Percentiles rank a stretch among this genome's conserved stretches.
Evolutionary conservation across 2,329 filamentous ascomycete genomes (phyloP).

Genomic region (Aspergillus caelatus): DNA sequence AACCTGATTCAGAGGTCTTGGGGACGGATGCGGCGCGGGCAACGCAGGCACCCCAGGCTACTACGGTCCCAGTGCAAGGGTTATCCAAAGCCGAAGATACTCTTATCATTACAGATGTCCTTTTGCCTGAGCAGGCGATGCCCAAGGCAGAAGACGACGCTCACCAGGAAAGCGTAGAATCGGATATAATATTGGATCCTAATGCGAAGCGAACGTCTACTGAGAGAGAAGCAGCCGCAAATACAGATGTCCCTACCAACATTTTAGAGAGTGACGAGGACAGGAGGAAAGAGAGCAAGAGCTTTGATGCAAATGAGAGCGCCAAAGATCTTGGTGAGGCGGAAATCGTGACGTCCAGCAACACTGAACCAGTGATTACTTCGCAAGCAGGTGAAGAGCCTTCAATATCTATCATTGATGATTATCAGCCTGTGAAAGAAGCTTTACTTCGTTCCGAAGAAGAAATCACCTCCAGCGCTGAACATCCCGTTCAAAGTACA

Average conservation of each 20-base stretch:
- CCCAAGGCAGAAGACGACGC: background rate
- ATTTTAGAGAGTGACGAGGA: slow-evolving; percentile 33
- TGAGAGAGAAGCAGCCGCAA: slow-evolving; percentile 14
- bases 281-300: slow-evolving; percentile 24
- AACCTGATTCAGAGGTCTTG: background rate
- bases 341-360: background rate
- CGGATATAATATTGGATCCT: slow-evolving; percentile 2
- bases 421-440: background rate
- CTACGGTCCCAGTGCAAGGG: background rate
- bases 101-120: background rate
- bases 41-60: background rate
- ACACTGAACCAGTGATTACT: background rate
- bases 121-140: background rate
- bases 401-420: background rate
- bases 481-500: slow-evolving; percentile 3
- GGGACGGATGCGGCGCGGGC: background rate
- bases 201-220: slow-evolving; percentile 8
- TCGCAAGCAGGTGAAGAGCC: background rate
- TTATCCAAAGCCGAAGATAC: background rate
- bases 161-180: background rate
- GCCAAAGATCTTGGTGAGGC: slow-evolving; percentile 6
- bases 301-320: slow-evolving; percentile 10
- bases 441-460: slow-evolving; percentile 1
- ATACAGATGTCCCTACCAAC: slow-evolving; percentile 19
- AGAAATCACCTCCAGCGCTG: background rate